A percentile compares a stretch with the other conserved stretches of the same genome.
Conservation (phyloP, 805 yeast species). For the Brettanomyces naardenensis region DNA sequence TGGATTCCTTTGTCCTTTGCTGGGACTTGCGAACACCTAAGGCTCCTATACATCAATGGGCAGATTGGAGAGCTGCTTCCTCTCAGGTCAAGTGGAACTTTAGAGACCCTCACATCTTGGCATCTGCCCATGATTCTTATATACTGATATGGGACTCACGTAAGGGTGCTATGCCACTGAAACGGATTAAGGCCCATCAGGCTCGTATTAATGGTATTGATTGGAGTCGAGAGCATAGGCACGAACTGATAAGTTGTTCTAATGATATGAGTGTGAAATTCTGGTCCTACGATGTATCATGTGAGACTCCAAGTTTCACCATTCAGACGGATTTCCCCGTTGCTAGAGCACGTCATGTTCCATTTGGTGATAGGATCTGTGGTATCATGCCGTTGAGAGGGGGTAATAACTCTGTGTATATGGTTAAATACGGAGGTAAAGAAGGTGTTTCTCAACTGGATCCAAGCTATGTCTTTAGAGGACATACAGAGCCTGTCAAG, state of each 20-base stretch:
- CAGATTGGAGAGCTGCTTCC: slow-evolving; percentile 96
- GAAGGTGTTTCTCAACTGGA: slow-evolving; percentile 32
- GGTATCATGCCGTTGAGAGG: slow-evolving; percentile 89
- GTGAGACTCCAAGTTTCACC: slow-evolving; percentile 43
- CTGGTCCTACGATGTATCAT: slow-evolving; percentile 56
- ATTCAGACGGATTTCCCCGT: slow-evolving; percentile 77
- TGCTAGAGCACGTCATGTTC: slow-evolving; percentile 79
- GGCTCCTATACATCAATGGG: slow-evolving; percentile 65
- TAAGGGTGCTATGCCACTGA: slow-evolving; percentile 69
- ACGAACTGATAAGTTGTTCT: slow-evolving; percentile 70
- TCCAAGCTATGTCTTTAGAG: slow-evolving; percentile 58
- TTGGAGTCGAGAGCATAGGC: slow-evolving; percentile 54
- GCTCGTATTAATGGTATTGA: slow-evolving; percentile 87
- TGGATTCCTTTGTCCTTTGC: slow-evolving; percentile 76
- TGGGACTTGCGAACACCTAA: slow-evolving; percentile 89
- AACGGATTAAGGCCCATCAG: slow-evolving; percentile 63
- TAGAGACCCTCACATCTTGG: slow-evolving; percentile 64
- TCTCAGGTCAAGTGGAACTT: slow-evolving; percentile 93
- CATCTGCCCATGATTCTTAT: slow-evolving; percentile 78
- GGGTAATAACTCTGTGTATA: slow-evolving; percentile 57
- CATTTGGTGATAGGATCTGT: slow-evolving; percentile 77
- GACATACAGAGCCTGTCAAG: slow-evolving; percentile 77
- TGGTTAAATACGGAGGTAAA: slow-evolving; percentile 41
- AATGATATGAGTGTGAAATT: slow-evolving; percentile 78
- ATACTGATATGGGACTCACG: slow-evolving; percentile 85